phyloP scores from a whole-genome alignment of 2,329 filamentous ascomycete species.

The Epichloe coenophiala region DNA sequence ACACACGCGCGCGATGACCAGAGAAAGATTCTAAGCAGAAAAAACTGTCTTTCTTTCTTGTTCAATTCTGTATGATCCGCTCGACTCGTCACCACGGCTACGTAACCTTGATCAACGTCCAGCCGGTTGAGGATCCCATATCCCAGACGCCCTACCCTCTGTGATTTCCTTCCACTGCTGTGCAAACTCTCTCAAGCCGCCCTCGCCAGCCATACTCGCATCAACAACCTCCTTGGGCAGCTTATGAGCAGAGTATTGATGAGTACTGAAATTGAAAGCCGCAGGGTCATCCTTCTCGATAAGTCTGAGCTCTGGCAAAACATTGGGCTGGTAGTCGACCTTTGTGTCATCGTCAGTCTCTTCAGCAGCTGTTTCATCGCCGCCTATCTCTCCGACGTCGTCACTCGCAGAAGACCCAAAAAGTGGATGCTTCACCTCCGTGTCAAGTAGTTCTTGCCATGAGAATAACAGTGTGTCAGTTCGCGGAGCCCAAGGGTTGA shows the following conservation, averaged over 20 bases:
- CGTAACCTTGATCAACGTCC: not conserved
- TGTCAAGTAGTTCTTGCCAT: conserved; percentile 73
- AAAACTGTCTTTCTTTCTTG: not conserved
- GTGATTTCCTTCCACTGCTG: conserved; percentile 56
- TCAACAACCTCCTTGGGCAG: conserved; percentile 85
- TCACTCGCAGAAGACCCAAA: conserved; percentile 29
- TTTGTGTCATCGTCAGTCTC: conserved; percentile 25
- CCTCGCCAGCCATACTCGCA: conserved; percentile 52
- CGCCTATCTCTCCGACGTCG: conserved; percentile 18
- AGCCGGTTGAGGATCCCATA: conserved; percentile 23
- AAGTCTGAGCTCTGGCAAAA: conserved; percentile 66
- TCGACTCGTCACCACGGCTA: not conserved
- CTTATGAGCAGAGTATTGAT: conserved; percentile 91
- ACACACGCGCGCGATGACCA: too few species aligned
- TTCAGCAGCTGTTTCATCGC: conserved; percentile 23
- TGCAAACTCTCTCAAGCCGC: conserved; percentile 69
- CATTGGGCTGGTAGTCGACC: conserved; percentile 41
- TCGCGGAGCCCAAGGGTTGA: conserved; percentile 85
- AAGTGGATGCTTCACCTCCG: conserved; percentile 47
- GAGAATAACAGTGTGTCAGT: conserved; percentile 84
- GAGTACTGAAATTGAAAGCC: conserved; percentile 71
- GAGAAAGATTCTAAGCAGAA: too few species aligned
- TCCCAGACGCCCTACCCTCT: conserved; percentile 24
- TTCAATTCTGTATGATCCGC: not conserved
- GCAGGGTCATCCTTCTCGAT: conserved; percentile 77